These are phyloP conservation scores for Arabidopsis suecica DNA, from an alignment of 345 rosid species.

Conservation along the genomic window DNA sequence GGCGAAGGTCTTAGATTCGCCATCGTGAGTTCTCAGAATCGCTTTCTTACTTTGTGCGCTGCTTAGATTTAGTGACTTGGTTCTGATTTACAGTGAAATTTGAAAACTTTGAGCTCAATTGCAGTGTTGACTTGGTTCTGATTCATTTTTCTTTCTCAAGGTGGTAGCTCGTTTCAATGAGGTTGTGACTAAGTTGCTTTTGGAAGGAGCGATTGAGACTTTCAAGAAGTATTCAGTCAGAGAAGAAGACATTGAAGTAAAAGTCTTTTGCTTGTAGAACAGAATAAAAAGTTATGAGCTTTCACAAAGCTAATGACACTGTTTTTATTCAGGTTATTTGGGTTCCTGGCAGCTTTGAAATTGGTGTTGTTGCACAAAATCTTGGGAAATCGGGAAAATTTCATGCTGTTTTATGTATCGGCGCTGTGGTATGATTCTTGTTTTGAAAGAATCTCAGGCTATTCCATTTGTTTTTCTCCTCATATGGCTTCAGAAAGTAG, in stretches of 20 bases:
- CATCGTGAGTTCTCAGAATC: conserved; percentile 54
- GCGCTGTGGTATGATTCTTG: conserved; percentile 86
- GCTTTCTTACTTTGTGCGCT: not conserved
- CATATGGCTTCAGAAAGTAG: not conserved
- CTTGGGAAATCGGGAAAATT: conserved; percentile 82
- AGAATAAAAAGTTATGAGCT: conserved; percentile 1
- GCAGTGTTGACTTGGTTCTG: not conserved
- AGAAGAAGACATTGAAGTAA: conserved; percentile 84
- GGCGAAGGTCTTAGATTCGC: conserved; percentile 88
- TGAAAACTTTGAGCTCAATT: not conserved
- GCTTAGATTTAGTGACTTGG: not conserved
- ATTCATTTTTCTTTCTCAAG: conserved; percentile 40
- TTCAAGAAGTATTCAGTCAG: conserved; percentile 80
- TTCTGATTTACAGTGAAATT: not conserved
- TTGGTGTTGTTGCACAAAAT: conserved; percentile 69
- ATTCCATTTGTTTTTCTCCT: not conserved
- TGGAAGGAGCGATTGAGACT: conserved; percentile 90
- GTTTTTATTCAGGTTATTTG: conserved; percentile 71
- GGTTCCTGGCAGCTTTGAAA: conserved; percentile 98
- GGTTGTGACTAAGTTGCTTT: conserved; percentile 75
- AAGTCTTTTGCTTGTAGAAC: not conserved
- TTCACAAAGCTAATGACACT: conserved; percentile 24
- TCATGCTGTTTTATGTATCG: conserved; percentile 81
- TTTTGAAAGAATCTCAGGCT: not conserved
- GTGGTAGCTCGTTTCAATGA: conserved; percentile 98